Base-by-base conservation (phyloP, 2,329 filamentous ascomycete genomes). In the Aureobasidium leucospermi region DNA sequence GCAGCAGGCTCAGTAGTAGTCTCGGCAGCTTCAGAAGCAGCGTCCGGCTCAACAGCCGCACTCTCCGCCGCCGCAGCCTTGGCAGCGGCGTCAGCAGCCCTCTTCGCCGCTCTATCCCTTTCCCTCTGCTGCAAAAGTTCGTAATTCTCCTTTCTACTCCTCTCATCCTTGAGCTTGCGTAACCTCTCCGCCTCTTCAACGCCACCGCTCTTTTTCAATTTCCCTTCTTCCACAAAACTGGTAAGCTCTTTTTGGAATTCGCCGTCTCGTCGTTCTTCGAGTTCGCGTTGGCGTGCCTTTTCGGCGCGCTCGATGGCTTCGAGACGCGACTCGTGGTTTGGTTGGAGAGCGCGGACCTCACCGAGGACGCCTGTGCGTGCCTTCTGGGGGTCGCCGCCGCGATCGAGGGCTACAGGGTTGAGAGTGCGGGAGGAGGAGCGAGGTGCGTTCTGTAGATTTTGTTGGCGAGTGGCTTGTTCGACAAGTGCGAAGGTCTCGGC, bases 241-340 rank as follows among this genome's bases (percentile, higher is more conserved):
- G 85, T 83, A 8, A 99, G 82, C 73, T 99, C 94, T 66, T 89
- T 89, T 71, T 89, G 90, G 69, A 99, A 87, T 32, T 90, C 89
- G 38, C 87, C 89, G 29, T 82, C 82, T 16, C 79, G 80, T 2
- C 94, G 83, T 63, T 79, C 86, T 70, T 90, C 88, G 1, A 99
- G 81, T 70, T 99, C 94, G 70, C 90, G 91, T 73, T 94, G 89
- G 23, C 94, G 82, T 7, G 91, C 81, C 76, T 92, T 94, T 75
- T 97, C 94, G 0, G 94, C 94, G n/a, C 94, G 85, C 73, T 97
- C 92, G 65, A 99, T 99, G 38, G 94, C 94, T 74, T 97, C 94
- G 0, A 99, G 79, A 38, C 94, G 83, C 66, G 89, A 85, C 73
- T 96, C 91, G 72, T 99, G 94, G 69, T 99, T 97, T 1, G 93